Evolutionary conservation across 805 yeast genomes (phyloP).

Genomic region (Isabelozyma pseudorhagii): DNA sequence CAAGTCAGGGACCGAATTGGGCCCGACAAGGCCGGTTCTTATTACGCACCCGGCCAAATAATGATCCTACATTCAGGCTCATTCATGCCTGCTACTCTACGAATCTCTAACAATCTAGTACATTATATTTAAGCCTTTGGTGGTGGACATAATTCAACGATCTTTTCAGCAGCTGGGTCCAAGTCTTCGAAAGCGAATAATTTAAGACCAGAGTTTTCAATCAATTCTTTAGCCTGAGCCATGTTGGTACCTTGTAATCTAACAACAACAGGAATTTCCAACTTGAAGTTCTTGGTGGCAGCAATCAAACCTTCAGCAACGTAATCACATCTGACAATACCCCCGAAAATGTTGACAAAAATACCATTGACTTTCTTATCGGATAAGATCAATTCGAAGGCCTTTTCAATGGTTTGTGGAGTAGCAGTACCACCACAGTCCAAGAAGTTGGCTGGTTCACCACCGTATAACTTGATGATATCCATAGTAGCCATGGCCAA

Average conservation of each 20-base stretch:
- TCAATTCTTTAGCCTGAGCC: constrained; percentile 82
- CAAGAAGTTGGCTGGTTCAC: constrained; percentile 97
- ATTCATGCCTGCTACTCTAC: too few species aligned
- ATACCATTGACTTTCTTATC: constrained; percentile 90
- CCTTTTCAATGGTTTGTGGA: constrained; percentile 95
- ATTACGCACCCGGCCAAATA: too few species aligned
- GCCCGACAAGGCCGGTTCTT: too few species aligned
- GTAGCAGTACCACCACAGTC: constrained; percentile 99
- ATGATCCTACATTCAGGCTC: too few species aligned
- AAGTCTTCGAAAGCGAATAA: constrained; percentile 88
- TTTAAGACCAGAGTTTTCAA: constrained; percentile 85
- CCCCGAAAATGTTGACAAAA: constrained; percentile 98
- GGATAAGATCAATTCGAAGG: constrained; percentile 87
- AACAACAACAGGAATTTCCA: constrained; percentile 92
- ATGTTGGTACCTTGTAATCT: constrained; percentile 98
- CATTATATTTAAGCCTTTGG: constrained; percentile 8
- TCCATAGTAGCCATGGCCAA: constrained; percentile 99
- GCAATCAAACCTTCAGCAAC: constrained; percentile 97
- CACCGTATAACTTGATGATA: constrained; percentile 96
- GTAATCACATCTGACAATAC: constrained; percentile 98
- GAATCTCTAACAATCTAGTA: not conserved
- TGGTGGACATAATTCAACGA: constrained; percentile 65
- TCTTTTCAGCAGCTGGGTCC: constrained; percentile 96
- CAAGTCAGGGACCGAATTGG: too few species aligned
- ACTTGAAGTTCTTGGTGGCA: constrained; percentile 87